Percentiles rank a stretch among this genome's conserved stretches.
phyloP scores from a whole-genome alignment of 306 rosid species.

The Chamaecrista fasciculata region DNA sequence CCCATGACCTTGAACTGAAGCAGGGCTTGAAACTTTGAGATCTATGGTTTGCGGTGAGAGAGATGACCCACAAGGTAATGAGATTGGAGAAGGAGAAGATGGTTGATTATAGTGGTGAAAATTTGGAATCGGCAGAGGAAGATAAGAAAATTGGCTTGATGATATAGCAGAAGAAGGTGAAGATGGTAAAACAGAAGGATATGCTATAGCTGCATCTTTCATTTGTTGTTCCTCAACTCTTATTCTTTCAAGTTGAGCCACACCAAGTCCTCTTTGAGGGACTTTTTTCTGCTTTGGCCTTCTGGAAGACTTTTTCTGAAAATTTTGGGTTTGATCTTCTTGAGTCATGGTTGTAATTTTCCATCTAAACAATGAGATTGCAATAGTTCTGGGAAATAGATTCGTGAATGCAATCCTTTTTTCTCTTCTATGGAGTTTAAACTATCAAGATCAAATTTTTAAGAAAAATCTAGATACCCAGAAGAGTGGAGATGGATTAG shows the following conservation, averaged over 20 bases:
- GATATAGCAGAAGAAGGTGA: conserved; percentile 27
- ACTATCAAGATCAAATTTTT: conserved; percentile 17
- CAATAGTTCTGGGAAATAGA: not conserved
- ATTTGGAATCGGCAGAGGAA: conserved; percentile 38
- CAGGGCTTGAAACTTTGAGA: conserved; percentile 32
- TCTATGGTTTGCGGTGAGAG: conserved; percentile 35
- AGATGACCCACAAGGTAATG: conserved; percentile 36
- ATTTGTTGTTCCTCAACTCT: conserved; percentile 72
- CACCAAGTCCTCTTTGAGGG: conserved; percentile 92
- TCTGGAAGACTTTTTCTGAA: conserved; percentile 41
- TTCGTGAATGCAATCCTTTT: not conserved
- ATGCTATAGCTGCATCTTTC: conserved; percentile 31
- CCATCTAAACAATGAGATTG: conserved; percentile 34
- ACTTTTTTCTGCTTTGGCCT: conserved; percentile 60
- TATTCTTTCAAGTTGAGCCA: conserved; percentile 86
- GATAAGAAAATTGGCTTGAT: conserved; percentile 42
- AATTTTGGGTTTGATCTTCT: conserved; percentile 47
- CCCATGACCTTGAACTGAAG: conserved; percentile 34
- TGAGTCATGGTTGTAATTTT: conserved; percentile 46
- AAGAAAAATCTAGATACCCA: conserved; percentile 29
- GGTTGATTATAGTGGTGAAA: conserved; percentile 36
- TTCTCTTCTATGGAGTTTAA: not conserved
- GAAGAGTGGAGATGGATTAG: conserved; percentile 23
- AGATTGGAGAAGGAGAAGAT: conserved; percentile 38
- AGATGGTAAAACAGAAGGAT: conserved; percentile 32